Base-by-base conservation (phyloP, 495 filamentous ascomycete species). In the Penicillium silybi region DNA sequence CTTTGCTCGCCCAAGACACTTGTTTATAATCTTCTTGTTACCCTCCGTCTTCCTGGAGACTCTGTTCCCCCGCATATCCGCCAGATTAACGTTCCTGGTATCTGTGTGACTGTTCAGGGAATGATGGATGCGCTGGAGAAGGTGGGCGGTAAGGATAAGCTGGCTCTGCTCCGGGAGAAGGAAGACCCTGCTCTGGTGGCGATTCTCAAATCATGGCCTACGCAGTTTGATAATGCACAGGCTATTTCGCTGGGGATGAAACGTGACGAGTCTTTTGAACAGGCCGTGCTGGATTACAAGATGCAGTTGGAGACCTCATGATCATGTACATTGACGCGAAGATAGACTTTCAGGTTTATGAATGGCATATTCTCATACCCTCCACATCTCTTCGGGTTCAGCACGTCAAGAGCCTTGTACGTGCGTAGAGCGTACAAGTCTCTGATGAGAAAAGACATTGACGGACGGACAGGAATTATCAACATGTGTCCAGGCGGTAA, bases 141-240 rank as follows among this genome's bases (percentile, higher is more conserved):
- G 59, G 78, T 86, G 13, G 87, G 80, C 0, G 86, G 87, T 0
- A 73, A 82, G 66, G 85, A 89, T 4, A 83, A 77, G 64, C 49
- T 89, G 64, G 62, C 66, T 52, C 65, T 84, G 10, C 64, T 91
- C 13, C 74, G 62, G 49, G 85, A 88, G 62, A 73, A 78, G 70
- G 77, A 77, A 52, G 80, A 89, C 57, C 68, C 78, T 19, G 69
- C 68, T 5, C 66, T 85, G 45, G 79, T 85, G 61, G 71, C 73
- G 44, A 86, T 91, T 42, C 55, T 91, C 66, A 74, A 81, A 34
- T 84, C 80, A 26, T 91, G 87, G 87, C 79, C 84, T 3, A 78
- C 80, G 39, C 77, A 78, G 35, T 84, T 88, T 65, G 84, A 89
- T 61, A 82, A 79, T 38, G 66, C 58, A 6, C 76, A 78, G 61